Conservation (phyloP, 2,329 filamentous ascomycete genomes). For the Exophiala viscosa region DNA sequence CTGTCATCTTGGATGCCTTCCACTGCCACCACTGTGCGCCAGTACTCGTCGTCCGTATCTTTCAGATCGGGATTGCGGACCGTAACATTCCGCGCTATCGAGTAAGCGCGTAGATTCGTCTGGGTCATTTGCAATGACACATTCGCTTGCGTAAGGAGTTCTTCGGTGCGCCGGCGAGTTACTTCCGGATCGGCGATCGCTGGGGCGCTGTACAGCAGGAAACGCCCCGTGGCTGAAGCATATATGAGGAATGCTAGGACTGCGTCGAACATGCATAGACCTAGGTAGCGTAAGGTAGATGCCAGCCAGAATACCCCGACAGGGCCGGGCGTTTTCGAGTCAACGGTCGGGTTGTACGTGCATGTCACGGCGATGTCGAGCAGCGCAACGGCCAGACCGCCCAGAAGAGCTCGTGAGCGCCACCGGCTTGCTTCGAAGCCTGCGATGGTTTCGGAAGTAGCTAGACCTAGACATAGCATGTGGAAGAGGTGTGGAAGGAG, state of each 20-base stretch:
- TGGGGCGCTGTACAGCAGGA: constrained; percentile 61
- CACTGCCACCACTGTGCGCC: constrained; percentile 62
- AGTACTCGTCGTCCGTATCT: constrained; percentile 66
- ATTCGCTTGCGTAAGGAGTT: constrained; percentile 44
- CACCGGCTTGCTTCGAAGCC: constrained; percentile 48
- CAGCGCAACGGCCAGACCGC: constrained; percentile 55
- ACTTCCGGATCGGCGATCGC: constrained; percentile 61
- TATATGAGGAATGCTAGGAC: constrained; percentile 65
- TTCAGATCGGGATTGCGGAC: constrained; percentile 70
- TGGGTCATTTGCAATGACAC: constrained; percentile 57
- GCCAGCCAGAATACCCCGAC: constrained; percentile 63
- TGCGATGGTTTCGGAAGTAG: constrained; percentile 65
- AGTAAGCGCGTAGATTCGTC: constrained; percentile 67
- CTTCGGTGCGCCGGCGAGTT: constrained; percentile 19
- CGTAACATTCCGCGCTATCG: constrained; percentile 75
- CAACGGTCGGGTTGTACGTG: constrained; percentile 55
- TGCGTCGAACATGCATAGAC: constrained; percentile 63
- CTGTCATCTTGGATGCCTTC: constrained; percentile 62
- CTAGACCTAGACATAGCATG: constrained; percentile 65
- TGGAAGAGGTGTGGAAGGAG: constrained; percentile 77
- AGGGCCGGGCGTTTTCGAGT: constrained; percentile 34
- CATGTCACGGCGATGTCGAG: constrained; percentile 64
- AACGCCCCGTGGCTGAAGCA: constrained; percentile 73
- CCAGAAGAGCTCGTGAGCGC: constrained; percentile 59
- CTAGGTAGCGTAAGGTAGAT: constrained; percentile 59